Base-by-base conservation (phyloP, 805 yeast species). In the Diddensiella santjacobensis region DNA sequence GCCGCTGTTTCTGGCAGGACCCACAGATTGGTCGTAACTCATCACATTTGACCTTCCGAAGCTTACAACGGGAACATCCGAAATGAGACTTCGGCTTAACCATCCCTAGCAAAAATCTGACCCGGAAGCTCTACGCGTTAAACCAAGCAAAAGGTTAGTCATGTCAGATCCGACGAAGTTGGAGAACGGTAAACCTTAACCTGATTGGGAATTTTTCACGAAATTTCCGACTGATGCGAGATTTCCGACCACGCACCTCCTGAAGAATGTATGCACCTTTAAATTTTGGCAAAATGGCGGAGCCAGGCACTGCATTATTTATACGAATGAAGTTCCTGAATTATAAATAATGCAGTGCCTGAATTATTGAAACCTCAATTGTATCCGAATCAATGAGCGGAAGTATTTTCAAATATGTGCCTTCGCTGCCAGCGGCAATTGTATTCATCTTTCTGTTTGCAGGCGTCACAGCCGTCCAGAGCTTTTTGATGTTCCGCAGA, bases 401-500 rank as follows among this genome's bases (percentile, higher is more conserved):
- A 26, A 26, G 31, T 13, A 47, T 51, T 37, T 47, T 35, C 19
- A 30, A 30, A 6, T 47, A 47, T 33, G 45, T 58, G 26, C 88
- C 89, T 2, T 69, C 71, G 38, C 51, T 69, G 2, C 77, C 75
- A 3, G 85, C 81, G 20, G 84, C 84, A 59, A 47, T 70, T 3
- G 74, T 80, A 0, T 75, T 81, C 60, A 63, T 80, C 1, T 74
- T 70, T 2, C 63, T 83, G 0, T 82, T 81, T 71, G 77, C 72
- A 3, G 17, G 81, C 0, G 62, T 76, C 5, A 60, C 75, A 2
- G 47, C 81, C 80, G 44, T 45, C 70, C 6, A 55, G 55, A 3
- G 57, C 73, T 3, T 77, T 76, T 2, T 22, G 71, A 0, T 69
- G 64, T 53, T 74, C 68, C 50, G 71, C 19, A 22, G 23, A 66